Conservation (phyloP, 2,329 filamentous ascomycete genomes). For the Penicillium sp. region DNA sequence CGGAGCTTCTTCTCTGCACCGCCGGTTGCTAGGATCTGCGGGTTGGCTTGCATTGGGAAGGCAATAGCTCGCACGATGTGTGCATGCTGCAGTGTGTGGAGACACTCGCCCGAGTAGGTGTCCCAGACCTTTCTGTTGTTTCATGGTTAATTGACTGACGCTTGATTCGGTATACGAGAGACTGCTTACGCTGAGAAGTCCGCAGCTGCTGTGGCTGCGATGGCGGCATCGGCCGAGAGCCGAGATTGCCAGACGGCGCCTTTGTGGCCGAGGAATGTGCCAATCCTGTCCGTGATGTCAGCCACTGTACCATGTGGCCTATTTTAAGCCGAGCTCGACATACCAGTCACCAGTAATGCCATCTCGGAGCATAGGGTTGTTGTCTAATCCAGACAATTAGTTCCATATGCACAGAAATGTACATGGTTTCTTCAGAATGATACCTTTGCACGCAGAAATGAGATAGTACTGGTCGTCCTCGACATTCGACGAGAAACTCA, state of each 20-base stretch:
- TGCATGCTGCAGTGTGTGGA: slow-evolving; percentile 83
- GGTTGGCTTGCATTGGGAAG: slow-evolving; percentile 76
- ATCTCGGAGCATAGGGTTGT: slow-evolving; percentile 97
- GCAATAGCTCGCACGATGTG: slow-evolving; percentile 95
- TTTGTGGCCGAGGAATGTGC: slow-evolving; percentile 97
- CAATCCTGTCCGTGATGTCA: slow-evolving; percentile 60
- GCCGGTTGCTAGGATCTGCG: slow-evolving; percentile 82
- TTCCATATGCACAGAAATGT: background rate
- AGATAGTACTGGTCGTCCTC: slow-evolving; percentile 85
- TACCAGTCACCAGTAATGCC: slow-evolving; percentile 93
- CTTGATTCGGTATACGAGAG: background rate
- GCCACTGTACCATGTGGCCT: background rate
- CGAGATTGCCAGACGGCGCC: slow-evolving; percentile 96
- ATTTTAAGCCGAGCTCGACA: slow-evolving; percentile 19
- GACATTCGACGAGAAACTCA: slow-evolving; percentile 81
- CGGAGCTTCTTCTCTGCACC: slow-evolving; percentile 96
- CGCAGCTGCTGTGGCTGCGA: slow-evolving; percentile 89
- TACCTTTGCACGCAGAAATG: slow-evolving; percentile 89
- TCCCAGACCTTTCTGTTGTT: slow-evolving; percentile 87
- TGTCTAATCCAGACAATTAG: slow-evolving; percentile 58
- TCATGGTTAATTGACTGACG: slow-evolving; percentile 28
- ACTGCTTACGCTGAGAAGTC: slow-evolving; percentile 83
- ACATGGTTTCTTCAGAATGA: background rate
- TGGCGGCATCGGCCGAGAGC: slow-evolving; percentile 80
- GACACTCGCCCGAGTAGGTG: slow-evolving; percentile 85